Conservation (phyloP, 352 stramenopile species). For the Phytophthora pini region DNA sequence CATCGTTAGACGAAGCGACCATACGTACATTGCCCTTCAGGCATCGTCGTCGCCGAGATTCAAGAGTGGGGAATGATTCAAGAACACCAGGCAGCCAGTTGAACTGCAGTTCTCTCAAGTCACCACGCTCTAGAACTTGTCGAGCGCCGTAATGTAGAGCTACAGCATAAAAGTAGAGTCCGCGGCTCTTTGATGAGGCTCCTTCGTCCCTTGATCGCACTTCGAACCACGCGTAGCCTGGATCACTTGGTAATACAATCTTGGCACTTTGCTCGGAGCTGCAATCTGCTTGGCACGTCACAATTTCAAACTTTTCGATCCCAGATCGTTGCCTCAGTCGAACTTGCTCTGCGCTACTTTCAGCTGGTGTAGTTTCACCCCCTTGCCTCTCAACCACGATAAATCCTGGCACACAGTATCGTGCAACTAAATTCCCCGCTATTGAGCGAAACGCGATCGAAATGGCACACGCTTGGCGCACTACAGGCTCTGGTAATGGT, state of each 20-base stretch:
- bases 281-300: constrained; percentile 20
- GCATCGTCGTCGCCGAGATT: constrained; percentile 46
- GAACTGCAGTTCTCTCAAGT: constrained; percentile 33
- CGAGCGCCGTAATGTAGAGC: constrained; percentile 41
- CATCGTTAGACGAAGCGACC: constrained; percentile 31
- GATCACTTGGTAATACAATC: constrained; percentile 37
- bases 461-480: constrained; percentile 34
- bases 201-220: constrained; percentile 15
- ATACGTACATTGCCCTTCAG: constrained; percentile 57
- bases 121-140: constrained; percentile 6
- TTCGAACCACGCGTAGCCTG: constrained; percentile 56
- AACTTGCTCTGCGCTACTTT: not conserved
- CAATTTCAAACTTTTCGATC: constrained; percentile 37
- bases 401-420: constrained; percentile 12
- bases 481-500: constrained; percentile 16
- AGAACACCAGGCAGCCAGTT: constrained; percentile 61
- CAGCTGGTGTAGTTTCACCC: not conserved
- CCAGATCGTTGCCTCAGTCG: constrained; percentile 15
- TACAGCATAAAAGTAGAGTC: constrained; percentile 46
- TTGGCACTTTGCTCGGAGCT: constrained; percentile 5
- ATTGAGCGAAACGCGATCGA: constrained; percentile 42
- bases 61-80: constrained; percentile 48
- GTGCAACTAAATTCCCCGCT: constrained; percentile 6
- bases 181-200: not conserved
- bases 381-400: constrained; percentile 30